Conservation (phyloP, 1,284 basidiomycete species). For the Cutaneotrichosporon dermatis region DNA sequence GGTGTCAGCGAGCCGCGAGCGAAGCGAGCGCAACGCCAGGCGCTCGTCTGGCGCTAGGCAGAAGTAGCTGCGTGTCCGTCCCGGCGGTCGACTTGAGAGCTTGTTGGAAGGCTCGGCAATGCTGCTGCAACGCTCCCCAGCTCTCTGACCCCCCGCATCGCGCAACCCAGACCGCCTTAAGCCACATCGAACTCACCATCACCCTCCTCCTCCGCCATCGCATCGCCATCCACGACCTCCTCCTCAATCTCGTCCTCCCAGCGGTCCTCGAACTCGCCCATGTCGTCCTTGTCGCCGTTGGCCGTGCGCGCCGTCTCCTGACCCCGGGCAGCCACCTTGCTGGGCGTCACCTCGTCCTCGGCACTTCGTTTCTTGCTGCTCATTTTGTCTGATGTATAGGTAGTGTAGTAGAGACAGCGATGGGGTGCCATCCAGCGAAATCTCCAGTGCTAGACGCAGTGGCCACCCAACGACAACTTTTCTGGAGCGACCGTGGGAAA, state of each 20-base stretch:
- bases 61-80: no score
- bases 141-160: no score
- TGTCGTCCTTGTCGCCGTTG: slow-evolving; percentile 52
- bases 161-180: no score
- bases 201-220: slow-evolving; percentile 6
- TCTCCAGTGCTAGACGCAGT: background rate
- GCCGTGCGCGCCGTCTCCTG: slow-evolving; percentile 32
- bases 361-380: slow-evolving; percentile 37
- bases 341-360: slow-evolving; percentile 39
- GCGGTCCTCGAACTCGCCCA: slow-evolving; percentile 59
- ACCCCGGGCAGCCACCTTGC: slow-evolving; percentile 32
- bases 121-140: no score
- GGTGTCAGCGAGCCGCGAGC: no score
- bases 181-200: background rate
- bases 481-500: slow-evolving; percentile 32
- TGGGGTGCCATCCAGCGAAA: no score
- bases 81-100: no score
- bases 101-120: no score
- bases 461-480: slow-evolving; percentile 16
- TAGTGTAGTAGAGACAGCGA: no score
- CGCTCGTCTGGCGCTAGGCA: no score
- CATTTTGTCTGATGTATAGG: background rate
- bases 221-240: slow-evolving; percentile 36
- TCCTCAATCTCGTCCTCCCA: slow-evolving; percentile 55
- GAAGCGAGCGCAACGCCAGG: no score